Percentiles rank a stretch among this genome's conserved stretches.
These are phyloP conservation scores for Pestalotiopsis sp. DNA, from an alignment of 2,329 filamentous ascomycete species.

Conservation along the genomic window DNA sequence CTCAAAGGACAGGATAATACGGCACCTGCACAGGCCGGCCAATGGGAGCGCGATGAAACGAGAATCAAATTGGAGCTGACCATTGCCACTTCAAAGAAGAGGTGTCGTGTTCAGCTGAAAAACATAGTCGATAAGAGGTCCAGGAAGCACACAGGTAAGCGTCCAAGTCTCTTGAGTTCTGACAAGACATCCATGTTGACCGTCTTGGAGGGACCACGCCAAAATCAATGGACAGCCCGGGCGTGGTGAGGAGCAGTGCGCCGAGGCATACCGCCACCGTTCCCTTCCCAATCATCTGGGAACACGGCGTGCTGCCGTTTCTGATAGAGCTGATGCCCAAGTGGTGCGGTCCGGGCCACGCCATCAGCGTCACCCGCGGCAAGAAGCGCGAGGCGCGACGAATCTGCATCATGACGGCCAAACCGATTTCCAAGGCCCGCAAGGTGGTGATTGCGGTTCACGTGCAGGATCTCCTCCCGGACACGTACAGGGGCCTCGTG, in stretches of 20 bases:
- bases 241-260: conserved; percentile 27
- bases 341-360: conserved; percentile 43
- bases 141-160: conserved; percentile 30
- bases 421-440: conserved; percentile 35
- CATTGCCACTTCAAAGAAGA: conserved; percentile 35
- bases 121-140: conserved; percentile 36
- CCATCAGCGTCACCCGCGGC: conserved; percentile 41
- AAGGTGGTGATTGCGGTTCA: conserved; percentile 42
- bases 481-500: conserved; percentile 29
- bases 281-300: conserved; percentile 44
- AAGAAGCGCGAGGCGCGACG: conserved; percentile 35
- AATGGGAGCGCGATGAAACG: conserved; percentile 21
- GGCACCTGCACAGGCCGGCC: not conserved
- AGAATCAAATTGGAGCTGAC: conserved; percentile 30
- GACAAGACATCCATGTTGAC: not conserved
- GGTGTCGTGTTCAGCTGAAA: conserved; percentile 38
- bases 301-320: conserved; percentile 46
- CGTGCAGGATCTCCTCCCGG: conserved; percentile 43
- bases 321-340: conserved; percentile 42
- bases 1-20: not conserved
- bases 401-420: conserved; percentile 44
- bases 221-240: conserved; percentile 35
- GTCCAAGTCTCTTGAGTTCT: conserved; percentile 3
- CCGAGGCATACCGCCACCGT: conserved; percentile 34
- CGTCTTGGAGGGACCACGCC: conserved; percentile 23